Evolutionary conservation across 495 filamentous ascomycete species (phyloP), one percentile per base, ranked within the genome.

Genomic region (Talaromyces trachyspermus): DNA sequence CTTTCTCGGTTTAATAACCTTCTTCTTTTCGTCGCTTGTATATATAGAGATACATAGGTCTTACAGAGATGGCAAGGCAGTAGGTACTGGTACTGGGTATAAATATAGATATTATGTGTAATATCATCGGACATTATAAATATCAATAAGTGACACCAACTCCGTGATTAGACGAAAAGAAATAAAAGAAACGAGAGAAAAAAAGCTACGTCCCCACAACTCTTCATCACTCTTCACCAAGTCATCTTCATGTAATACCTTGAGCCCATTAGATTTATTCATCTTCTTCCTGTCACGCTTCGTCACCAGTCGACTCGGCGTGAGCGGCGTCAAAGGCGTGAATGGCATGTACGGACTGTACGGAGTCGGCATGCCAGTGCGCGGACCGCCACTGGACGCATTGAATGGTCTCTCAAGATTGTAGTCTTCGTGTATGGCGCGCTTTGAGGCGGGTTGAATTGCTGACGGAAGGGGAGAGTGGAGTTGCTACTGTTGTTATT

Each of bases 291-390:
- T 65, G 55, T 95, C 86, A 50, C 78, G 76, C 62, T 77, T 81
- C 9, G 81, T 88, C 33, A 88, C 81, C 39, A 89, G 71, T 44
- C 79, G 62, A 37, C 81, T 80, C 1, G 90, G 89, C 23, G 89
- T 94, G 48, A 96, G 80, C 0, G 90, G 90, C 12, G 92, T 86
- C 6, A 94, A 73, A 0, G 90, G 89, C 2, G 85, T 88, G 58
- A 85, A 91, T 0, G 90, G 90, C 76, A 95, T 92, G 58, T 96
- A 96, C 4, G 90, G 86, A 46, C 79, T 84, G 62, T 96, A 95
- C 5, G 90, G 90, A 6, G 79, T 83, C 26, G 88, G 81, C 32
- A 85, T 78, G 4, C 85, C 88, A 0, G 85, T 89, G 54, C 78
- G 76, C 0, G 86, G 86, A n/a, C 71, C 77, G n/a, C n/a, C n/a